Conservation (phyloP, 2,329 filamentous ascomycete genomes). For the Trichoderma gracile region DNA sequence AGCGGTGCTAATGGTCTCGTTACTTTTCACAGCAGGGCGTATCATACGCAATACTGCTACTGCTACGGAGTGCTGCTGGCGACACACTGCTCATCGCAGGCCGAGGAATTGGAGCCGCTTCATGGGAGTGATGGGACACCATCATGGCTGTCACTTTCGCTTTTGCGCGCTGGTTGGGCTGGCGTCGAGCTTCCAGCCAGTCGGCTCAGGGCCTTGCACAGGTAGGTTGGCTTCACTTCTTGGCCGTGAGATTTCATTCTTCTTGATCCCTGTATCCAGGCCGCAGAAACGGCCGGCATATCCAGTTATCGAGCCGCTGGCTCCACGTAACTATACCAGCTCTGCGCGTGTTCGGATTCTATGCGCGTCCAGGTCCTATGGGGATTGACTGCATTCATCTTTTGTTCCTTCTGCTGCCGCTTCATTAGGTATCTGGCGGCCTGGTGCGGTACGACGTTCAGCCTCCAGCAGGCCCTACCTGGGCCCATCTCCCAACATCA, state of each 20-base stretch:
- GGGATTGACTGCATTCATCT: background rate
- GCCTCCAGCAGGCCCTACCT: background rate
- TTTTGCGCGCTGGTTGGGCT: background rate
- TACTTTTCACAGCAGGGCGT: background rate
- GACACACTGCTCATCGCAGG: background rate
- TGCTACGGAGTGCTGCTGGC: background rate
- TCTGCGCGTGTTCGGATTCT: background rate
- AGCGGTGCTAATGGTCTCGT: background rate
- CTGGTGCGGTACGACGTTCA: background rate
- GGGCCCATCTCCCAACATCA: background rate
- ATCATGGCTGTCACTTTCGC: background rate
- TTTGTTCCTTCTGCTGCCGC: slow-evolving; percentile 13
- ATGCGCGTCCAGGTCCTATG: background rate
- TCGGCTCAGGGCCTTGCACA: background rate
- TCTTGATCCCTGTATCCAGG: background rate
- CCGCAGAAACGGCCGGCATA: background rate
- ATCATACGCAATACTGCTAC: background rate
- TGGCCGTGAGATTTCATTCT: background rate
- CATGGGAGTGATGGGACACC: slow-evolving; percentile 1
- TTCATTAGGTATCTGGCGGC: background rate
- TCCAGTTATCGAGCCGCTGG: slow-evolving; percentile 9
- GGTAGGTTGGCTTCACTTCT: background rate
- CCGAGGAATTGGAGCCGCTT: slow-evolving; percentile 14
- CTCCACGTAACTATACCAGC: background rate
- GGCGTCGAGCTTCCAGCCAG: background rate